phyloP scores from a whole-genome alignment of 192 early-diverging fungal species.

The Umbelopsis sp. region DNA sequence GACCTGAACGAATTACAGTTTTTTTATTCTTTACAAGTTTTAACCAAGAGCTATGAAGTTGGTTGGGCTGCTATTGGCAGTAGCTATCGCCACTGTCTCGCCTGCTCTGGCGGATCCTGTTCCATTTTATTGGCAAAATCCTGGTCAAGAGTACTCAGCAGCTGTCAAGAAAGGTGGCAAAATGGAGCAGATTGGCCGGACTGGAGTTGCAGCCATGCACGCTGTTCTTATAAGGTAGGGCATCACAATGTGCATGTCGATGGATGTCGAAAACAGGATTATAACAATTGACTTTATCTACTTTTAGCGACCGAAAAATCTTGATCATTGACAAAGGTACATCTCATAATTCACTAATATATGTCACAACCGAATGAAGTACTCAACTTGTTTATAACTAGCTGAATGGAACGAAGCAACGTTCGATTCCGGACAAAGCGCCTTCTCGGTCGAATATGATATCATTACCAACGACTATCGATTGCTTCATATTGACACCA shows the following conservation, averaged over 20 bases:
- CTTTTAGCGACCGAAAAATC: conserved; percentile 42
- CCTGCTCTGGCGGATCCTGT: background rate
- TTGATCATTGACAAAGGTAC: conserved; percentile 57
- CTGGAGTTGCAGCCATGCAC: conserved; percentile 57
- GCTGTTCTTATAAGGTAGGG: conserved; percentile 44
- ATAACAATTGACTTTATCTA: background rate
- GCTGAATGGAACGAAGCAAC: conserved; percentile 54
- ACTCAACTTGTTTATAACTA: conserved; percentile 4
- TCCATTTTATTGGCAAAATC: conserved; percentile 30
- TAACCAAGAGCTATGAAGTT: conserved; percentile 10
- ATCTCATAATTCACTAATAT: background rate
- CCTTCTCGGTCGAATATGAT: conserved; percentile 52
- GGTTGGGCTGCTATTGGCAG: background rate
- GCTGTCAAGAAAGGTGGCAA: conserved; percentile 27
- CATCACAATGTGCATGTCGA: background rate
- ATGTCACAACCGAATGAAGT: background rate
- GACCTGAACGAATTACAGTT: too few species aligned
- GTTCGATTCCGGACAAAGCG: conserved; percentile 45
- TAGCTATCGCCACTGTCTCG: background rate
- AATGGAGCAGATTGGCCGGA: conserved; percentile 39
- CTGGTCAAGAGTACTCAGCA: conserved; percentile 17
- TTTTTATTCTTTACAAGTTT: too few species aligned
- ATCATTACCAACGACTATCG: conserved; percentile 46
- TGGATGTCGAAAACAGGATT: background rate
- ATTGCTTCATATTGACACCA: conserved; percentile 49